Evolutionary conservation across 768 basidiomycete species (phyloP), one percentile per base, ranked within the genome.

Genomic region (Leccinum incarnatum): DNA sequence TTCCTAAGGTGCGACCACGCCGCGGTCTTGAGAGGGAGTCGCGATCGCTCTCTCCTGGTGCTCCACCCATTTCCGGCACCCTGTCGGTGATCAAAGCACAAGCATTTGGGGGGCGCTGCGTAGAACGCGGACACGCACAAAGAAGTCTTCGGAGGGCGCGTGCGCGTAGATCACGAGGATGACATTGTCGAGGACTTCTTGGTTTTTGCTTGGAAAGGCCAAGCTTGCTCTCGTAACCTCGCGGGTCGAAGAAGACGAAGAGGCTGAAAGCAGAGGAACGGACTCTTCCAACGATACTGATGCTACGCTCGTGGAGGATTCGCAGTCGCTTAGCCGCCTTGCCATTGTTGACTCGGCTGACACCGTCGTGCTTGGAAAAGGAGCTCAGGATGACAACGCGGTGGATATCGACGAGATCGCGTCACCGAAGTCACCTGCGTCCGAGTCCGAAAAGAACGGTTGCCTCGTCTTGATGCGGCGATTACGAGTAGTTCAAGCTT

Each of bases 171-270:
- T n/a, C 84, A 87, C 46, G 89, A 86, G 47, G 77, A 79, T 12
- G 86, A 86, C 36, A 81, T 91, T 19, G 82, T 83, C 7, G 87
- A 90, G 58, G 77, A 81, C 4, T 91, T 92, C 66, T 77, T 91
- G 34, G 81, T 81, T 55, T 80, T 83, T 53, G 90, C 90, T 5
- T 91, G 89, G 88, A 83, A 72, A 66, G 77, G 94, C 94, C 7
- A 94, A 97, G 69, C 83, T 96, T 21, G 95, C 94, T 0, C 82
- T 97, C 19, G 87, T 95, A 34, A 94, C 94, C 5, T 89, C 91
- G 2, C 85, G 91, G 67, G 93, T 95, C 61, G 93, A 95, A 70
- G 89, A 92, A 72, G 91, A 92, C 61, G 91, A 90, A 59, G 89
- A 89, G 61, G 80, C 79, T 29, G 87, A 87, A 60, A 83, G 82